Percentiles rank a stretch among this genome's conserved stretches.
Evolutionary conservation across 352 stramenopile genomes (phyloP).

Genomic region (Thalassiosira hispida): DNA sequence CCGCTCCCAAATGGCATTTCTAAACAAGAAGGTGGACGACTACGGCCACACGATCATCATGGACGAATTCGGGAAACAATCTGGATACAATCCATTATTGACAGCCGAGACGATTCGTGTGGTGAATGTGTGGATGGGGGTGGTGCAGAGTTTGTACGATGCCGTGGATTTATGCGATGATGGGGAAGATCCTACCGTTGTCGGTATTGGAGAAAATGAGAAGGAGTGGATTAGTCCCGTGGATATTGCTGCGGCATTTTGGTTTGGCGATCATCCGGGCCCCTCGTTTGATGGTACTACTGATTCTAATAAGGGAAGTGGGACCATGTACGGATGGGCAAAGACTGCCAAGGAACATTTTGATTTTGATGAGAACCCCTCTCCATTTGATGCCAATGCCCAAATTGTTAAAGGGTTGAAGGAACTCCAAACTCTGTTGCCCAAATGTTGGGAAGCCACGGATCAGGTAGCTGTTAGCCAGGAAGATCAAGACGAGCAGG

Average conservation of each 20-base stretch:
- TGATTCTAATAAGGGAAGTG: conserved; percentile 21
- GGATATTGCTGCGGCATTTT: conserved; percentile 76
- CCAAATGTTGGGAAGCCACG: conserved; percentile 13
- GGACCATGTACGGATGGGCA: conserved; percentile 73
- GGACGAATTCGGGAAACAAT: conserved; percentile 73
- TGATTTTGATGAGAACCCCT: conserved; percentile 32
- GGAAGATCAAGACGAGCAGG: conserved; percentile 5
- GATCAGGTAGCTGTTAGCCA: conserved; percentile 6
- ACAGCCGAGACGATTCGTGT: conserved; percentile 65
- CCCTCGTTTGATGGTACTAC: too few relatives aligned
- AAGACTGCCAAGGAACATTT: conserved; percentile 46
- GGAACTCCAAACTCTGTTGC: conserved; percentile 48
- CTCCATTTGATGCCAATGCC: conserved; percentile 61
- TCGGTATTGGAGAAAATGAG: not conserved
- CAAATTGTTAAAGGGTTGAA: conserved; percentile 56
- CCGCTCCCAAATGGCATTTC: conserved; percentile 59
- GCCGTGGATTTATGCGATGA: conserved; percentile 60
- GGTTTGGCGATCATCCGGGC: conserved; percentile 74
- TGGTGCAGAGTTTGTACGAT: conserved; percentile 66
- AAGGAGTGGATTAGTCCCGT: conserved; percentile 47
- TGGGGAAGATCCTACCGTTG: not conserved
- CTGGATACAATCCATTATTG: conserved; percentile 37
- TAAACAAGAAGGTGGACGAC: conserved; percentile 57
- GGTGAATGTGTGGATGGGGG: conserved; percentile 77
- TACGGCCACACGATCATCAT: conserved; percentile 79